These are phyloP conservation scores for Malus hybrid DNA, from an alignment of 331 rosid species.

Conservation along the genomic window DNA sequence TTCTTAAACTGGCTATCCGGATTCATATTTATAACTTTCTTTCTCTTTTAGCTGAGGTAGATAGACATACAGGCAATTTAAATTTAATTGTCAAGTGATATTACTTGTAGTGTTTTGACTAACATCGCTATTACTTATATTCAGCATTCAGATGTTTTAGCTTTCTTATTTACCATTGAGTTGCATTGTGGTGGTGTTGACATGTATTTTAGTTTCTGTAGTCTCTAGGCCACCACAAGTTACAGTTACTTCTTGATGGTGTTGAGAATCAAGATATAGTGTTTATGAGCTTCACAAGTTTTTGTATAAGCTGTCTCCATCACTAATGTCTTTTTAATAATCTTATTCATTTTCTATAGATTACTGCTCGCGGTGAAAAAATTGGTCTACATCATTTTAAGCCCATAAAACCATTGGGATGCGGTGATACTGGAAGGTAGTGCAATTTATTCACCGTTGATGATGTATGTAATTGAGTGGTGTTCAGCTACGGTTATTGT, in stretches of 20 bases:
- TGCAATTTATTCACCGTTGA: background rate
- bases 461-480: background rate
- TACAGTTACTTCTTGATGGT: background rate
- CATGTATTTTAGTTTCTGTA: background rate
- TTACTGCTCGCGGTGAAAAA: slow-evolving; percentile 48
- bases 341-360: slow-evolving; percentile 27
- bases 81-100: background rate
- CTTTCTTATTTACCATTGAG: background rate
- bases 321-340: background rate
- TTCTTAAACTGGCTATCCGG: background rate
- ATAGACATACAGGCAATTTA: background rate
- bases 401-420: slow-evolving; percentile 81
- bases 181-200: background rate
- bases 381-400: slow-evolving; percentile 76
- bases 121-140: background rate
- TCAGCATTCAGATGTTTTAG: background rate
- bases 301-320: background rate
- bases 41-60: background rate
- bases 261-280: background rate
- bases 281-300: background rate
- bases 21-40: background rate
- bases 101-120: background rate
- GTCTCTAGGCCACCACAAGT: background rate
- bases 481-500: background rate
- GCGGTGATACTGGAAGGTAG: slow-evolving; percentile 97